Evolutionary conservation across 176 grass and related monocot species (phyloP), one percentile per base, ranked within the genome.

Genomic region (Dactylis glomerata): DNA sequence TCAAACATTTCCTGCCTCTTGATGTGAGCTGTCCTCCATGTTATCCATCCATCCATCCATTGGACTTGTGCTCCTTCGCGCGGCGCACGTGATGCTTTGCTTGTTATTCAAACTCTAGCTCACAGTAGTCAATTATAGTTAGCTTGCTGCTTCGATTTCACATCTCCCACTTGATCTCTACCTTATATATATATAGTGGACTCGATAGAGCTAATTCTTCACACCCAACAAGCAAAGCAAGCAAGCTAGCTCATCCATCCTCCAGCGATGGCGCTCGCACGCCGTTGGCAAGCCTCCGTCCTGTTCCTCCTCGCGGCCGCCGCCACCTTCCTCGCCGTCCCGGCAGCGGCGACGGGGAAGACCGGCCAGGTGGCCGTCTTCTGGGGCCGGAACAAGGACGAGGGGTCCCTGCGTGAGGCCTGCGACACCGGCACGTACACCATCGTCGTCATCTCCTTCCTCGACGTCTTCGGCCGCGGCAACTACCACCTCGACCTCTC

Each of bases 391-490:
- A 67, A 81, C 78, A 81, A 81, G 62, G 20, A 50, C 61, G 61
- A 81, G 62, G 78, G 78, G 5, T 34, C 61, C 6, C 78, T 80
- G 19, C 10, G 42, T 0, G 16, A 46, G 16, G 45, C 59, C 27
- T 81, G 78, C 61, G 78, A 81, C 78, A 15, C 77, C 26, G 77
- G 57, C 56, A n/a, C 4, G 0, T 63, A 79, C 57, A 79, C 57
- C 77, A 46, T 79, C 38, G 77, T 40, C 77, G 13, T 79, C 77
- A 79, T 79, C 57, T 64, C 77, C 77, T 79, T 79, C 77, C 40
- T 45, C 38, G 40, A 59, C 77, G 57, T 79, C 77, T 79, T 79
- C 38, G 77, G 77, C 77, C 77, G 1, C 5, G 77, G 77, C 57
- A 28, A 28, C 0, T 79, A 79, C 57, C 58, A 59, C 56, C 37